Conservation (phyloP, 495 filamentous ascomycete species). For the Penicillium paradoxum region DNA sequence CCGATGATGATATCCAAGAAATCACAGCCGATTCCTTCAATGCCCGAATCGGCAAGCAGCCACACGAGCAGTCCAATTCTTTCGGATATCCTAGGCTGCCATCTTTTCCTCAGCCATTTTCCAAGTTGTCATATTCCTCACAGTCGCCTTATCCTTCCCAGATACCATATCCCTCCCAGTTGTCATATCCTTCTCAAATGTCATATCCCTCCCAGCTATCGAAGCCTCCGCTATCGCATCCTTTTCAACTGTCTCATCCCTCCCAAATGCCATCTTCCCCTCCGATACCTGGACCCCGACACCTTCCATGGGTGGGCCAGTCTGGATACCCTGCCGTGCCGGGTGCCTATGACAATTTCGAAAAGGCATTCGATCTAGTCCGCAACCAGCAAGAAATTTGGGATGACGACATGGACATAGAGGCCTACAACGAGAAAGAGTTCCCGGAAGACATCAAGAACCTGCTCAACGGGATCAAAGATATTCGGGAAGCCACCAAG, state of each 20-base stretch:
- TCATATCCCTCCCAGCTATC: neutral
- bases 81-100: neutral
- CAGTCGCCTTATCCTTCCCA: neutral
- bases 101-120: neutral
- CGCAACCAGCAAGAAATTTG: constrained; percentile 15
- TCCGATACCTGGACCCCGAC: neutral
- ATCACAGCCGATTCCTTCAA: constrained; percentile 15
- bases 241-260: neutral
- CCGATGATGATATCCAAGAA: constrained; percentile 23
- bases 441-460: constrained; percentile 58
- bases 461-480: constrained; percentile 66
- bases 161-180: neutral
- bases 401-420: constrained; percentile 17
- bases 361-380: constrained; percentile 13
- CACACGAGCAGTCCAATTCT: neutral
- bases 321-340: neutral
- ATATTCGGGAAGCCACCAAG: constrained; percentile 62
- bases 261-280: neutral
- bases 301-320: neutral
- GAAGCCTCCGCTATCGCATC: neutral
- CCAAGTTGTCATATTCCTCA: neutral
- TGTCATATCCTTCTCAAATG: constrained; percentile 1
- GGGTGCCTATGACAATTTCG: neutral
- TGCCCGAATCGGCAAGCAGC: constrained; percentile 5
- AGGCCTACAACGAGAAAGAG: constrained; percentile 20